Percentiles rank a stretch among this genome's conserved stretches.
phyloP scores from a whole-genome alignment of 2,329 filamentous ascomycete species.

The Zasmidium citrigriseum region DNA sequence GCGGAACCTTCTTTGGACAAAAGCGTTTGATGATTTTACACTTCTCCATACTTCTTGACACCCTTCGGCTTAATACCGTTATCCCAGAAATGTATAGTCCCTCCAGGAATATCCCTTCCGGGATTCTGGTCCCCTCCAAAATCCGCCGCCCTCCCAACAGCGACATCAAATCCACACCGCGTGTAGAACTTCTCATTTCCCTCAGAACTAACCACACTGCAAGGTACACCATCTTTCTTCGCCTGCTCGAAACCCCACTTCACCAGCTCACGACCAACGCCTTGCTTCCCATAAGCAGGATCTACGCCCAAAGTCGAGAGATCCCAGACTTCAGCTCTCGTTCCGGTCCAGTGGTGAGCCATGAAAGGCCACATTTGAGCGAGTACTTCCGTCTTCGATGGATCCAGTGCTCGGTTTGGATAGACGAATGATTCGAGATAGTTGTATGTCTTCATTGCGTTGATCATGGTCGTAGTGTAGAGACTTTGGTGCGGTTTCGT shows the following conservation, averaged over 20 bases:
- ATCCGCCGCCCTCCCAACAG: constrained; percentile 24
- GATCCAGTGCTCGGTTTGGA: constrained; percentile 29
- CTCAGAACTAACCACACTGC: constrained; percentile 27
- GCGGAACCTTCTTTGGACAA: background rate
- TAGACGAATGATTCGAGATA: constrained; percentile 22
- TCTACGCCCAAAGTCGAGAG: constrained; percentile 27
- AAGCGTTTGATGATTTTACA: constrained; percentile 1
- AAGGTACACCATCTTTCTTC: constrained; percentile 55
- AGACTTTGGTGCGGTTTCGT: background rate
- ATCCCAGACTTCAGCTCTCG: constrained; percentile 29
- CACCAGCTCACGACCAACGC: constrained; percentile 29
- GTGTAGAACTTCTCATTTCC: constrained; percentile 32
- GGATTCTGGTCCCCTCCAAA: constrained; percentile 22
- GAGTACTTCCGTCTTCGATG: constrained; percentile 14
- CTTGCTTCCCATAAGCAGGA: constrained; percentile 23
- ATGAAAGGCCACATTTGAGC: constrained; percentile 18
- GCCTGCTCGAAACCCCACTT: constrained; percentile 32
- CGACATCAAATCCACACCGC: constrained; percentile 26
- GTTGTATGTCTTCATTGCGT: constrained; percentile 22
- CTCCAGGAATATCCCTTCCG: constrained; percentile 17
- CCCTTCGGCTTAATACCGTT: constrained; percentile 22
- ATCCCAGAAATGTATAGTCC: constrained; percentile 29
- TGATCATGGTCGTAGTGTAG: background rate
- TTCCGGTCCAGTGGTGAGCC: constrained; percentile 28
- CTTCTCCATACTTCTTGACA: constrained; percentile 21